Conservation (phyloP, 2,329 filamentous ascomycete genomes). For the Colletotrichum viniferum region DNA sequence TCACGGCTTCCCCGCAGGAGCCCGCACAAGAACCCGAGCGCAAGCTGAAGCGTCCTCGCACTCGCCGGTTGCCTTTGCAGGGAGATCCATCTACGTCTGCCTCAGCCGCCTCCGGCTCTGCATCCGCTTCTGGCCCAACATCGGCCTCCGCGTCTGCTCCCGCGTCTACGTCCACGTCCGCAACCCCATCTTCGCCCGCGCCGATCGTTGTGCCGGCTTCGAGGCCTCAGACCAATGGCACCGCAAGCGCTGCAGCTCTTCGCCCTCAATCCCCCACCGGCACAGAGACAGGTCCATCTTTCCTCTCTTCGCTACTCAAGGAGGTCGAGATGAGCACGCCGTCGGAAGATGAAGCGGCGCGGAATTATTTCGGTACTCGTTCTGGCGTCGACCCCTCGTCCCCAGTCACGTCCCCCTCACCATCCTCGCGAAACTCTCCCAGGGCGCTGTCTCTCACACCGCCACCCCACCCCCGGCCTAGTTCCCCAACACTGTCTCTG, state of each 20-base stretch:
- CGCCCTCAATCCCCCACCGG: slow-evolving; percentile 17
- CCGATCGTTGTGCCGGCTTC: slow-evolving; percentile 22
- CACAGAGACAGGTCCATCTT: slow-evolving; percentile 67
- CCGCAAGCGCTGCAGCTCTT: neutral
- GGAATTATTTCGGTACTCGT: slow-evolving; percentile 38
- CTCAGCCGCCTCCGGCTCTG: slow-evolving; percentile 18
- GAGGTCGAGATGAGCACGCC: slow-evolving; percentile 77
- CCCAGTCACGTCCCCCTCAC: slow-evolving; percentile 68
- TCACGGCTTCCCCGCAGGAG: slow-evolving; percentile 73
- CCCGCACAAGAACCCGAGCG: slow-evolving; percentile 73
- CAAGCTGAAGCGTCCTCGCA: slow-evolving; percentile 86
- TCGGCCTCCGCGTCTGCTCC: slow-evolving; percentile 28
- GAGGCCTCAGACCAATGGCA: slow-evolving; percentile 15
- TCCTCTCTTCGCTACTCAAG: slow-evolving; percentile 84
- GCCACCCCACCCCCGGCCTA: slow-evolving; percentile 68
- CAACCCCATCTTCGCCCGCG: slow-evolving; percentile 25
- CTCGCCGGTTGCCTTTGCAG: slow-evolving; percentile 64
- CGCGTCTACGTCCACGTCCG: slow-evolving; percentile 4
- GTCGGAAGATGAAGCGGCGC: slow-evolving; percentile 61
- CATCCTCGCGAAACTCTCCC: slow-evolving; percentile 70
- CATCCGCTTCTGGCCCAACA: neutral
- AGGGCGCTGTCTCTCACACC: slow-evolving; percentile 72
- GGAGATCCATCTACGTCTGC: slow-evolving; percentile 51
- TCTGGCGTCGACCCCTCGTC: slow-evolving; percentile 53
- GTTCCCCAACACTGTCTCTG: slow-evolving; percentile 69